phyloP scores from a whole-genome alignment of 1,284 basidiomycete genomes.

The Malassezia vespertilionis region DNA sequence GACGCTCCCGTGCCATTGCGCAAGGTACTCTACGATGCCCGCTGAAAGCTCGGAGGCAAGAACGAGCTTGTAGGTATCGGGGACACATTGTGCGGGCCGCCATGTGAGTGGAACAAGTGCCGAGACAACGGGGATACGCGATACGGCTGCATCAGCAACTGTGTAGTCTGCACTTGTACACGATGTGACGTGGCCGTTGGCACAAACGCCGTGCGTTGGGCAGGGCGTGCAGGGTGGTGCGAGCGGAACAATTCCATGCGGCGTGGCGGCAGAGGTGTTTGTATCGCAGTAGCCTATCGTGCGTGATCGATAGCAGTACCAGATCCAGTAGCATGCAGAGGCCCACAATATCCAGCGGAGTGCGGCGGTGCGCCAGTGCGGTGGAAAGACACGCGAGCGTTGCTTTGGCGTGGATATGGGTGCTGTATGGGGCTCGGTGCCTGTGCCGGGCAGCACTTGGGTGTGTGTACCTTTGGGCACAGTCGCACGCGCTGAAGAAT shows the following conservation, averaged over 20 bases:
- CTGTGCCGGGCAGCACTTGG: no score
- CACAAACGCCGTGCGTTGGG: constrained; percentile 31
- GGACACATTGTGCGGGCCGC: constrained; percentile 24
- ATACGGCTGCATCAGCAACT: constrained; percentile 19
- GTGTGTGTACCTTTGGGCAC: no score
- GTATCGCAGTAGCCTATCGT: constrained; percentile 35
- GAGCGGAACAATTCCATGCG: constrained; percentile 15
- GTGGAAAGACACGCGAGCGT: no score
- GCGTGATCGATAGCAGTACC: constrained; percentile 30
- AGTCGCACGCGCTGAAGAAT: no score
- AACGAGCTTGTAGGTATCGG: constrained; percentile 40
- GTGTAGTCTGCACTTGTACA: constrained; percentile 36
- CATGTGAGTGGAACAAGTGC: constrained; percentile 23
- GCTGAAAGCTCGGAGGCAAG: constrained; percentile 32
- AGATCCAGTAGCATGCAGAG: constrained; percentile 14
- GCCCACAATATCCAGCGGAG: constrained; percentile 8
- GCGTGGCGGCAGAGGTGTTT: constrained; percentile 18
- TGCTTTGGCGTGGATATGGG: no score
- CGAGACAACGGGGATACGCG: constrained; percentile 23
- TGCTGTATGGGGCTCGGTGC: no score
- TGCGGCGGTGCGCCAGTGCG: background rate
- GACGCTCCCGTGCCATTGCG: constrained; percentile 35
- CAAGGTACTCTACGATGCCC: constrained; percentile 24
- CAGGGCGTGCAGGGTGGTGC: constrained; percentile 28
- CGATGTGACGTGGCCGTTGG: constrained; percentile 19